Evolutionary conservation across 305 asterid species (phyloP).

Genomic region (Petunia hybrid): DNA sequence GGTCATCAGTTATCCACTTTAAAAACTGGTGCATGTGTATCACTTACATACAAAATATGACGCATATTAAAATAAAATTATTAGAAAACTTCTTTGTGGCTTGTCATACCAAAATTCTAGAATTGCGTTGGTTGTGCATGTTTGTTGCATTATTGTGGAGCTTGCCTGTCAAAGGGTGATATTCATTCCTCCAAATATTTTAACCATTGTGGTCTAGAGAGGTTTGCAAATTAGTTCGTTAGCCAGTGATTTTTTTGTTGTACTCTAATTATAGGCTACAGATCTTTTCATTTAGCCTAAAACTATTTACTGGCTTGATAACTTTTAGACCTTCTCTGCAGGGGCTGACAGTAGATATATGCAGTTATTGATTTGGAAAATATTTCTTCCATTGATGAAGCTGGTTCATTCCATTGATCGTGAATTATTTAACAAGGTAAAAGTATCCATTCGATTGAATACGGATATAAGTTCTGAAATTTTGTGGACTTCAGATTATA

Average conservation of each 20-base stretch:
- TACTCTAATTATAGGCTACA: neutral
- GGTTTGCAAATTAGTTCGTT: neutral
- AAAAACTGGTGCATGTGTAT: neutral
- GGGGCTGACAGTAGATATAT: slow-evolving; percentile 57
- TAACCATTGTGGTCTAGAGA: neutral
- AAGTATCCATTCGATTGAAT: neutral
- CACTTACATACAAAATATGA: neutral
- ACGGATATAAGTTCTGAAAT: neutral
- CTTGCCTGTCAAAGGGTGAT: slow-evolving; percentile 21
- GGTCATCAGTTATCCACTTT: slow-evolving; percentile 19
- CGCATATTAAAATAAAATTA: neutral
- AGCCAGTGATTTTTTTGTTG: slow-evolving; percentile 7
- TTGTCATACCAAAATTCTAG: slow-evolving; percentile 10
- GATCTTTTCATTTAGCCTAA: slow-evolving; percentile 12
- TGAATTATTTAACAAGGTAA: slow-evolving; percentile 76
- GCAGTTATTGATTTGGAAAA: slow-evolving; percentile 67
- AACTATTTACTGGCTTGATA: slow-evolving; percentile 20
- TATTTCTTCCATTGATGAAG: slow-evolving; percentile 74
- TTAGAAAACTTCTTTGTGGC: neutral
- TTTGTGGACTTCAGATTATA: neutral
- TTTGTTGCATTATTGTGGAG: neutral
- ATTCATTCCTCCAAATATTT: slow-evolving; percentile 3
- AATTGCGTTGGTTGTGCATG: neutral
- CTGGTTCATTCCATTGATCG: slow-evolving; percentile 54
- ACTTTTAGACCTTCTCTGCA: slow-evolving; percentile 45